phyloP scores from a whole-genome alignment of 129 eudicot genomes.

The Logfia minima region DNA sequence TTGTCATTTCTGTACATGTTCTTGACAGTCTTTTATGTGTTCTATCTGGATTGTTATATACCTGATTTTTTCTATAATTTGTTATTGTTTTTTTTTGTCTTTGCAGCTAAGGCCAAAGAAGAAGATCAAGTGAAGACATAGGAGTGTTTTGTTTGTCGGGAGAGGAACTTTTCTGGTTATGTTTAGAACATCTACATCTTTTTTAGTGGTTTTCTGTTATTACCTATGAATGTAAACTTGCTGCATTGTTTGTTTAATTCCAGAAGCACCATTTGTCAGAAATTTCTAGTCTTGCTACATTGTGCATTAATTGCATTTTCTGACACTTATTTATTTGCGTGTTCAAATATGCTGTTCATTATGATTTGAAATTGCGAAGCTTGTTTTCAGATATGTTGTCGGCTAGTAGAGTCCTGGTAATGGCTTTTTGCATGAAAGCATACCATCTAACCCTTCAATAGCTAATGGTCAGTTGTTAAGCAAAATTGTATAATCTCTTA shows the following conservation, averaged over 20 bases:
- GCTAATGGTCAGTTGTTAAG: no score
- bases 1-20: neutral
- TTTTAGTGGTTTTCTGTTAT: neutral
- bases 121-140: constrained; percentile 1
- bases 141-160: neutral
- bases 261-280: neutral
- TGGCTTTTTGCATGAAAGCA: no score
- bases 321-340: no score
- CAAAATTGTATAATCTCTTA: no score
- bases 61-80: neutral
- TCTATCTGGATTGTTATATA: neutral
- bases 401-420: no score
- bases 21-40: neutral
- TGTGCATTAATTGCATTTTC: no score
- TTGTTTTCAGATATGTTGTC: no score
- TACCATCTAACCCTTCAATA: no score
- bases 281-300: no score
- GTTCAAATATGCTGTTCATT: no score
- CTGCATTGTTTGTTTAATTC: neutral
- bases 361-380: no score
- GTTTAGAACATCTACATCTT: neutral
- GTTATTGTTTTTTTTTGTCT: neutral
- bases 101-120: constrained; percentile 23
- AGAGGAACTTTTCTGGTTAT: neutral
- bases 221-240: neutral